Evolutionary conservation across 2,329 filamentous ascomycete species (phyloP).

Genomic region (Cladosporium sp.): DNA sequence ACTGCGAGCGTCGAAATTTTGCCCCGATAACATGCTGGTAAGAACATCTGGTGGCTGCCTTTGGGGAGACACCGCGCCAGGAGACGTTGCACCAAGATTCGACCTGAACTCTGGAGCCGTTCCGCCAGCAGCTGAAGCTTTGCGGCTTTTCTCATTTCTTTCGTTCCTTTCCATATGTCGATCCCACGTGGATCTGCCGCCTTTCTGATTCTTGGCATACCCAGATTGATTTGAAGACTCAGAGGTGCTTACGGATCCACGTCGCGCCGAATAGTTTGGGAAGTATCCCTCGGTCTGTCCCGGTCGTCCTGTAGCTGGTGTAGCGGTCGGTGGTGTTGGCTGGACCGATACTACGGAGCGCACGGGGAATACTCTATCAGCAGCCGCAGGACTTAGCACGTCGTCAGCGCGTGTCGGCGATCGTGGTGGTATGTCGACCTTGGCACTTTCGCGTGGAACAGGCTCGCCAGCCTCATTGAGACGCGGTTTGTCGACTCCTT

Average conservation of each 20-base stretch:
- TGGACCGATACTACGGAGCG: slow-evolving; percentile 73
- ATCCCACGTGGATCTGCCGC: background rate
- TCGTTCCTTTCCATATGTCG: background rate
- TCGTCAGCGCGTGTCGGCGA: slow-evolving; percentile 17
- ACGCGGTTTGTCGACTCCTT: slow-evolving; percentile 12
- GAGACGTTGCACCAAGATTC: background rate
- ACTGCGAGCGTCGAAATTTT: slow-evolving; percentile 14
- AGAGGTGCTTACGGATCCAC: background rate
- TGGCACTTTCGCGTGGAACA: background rate
- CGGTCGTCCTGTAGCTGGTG: slow-evolving; percentile 13
- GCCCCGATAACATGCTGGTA: slow-evolving; percentile 16
- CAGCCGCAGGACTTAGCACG: slow-evolving; percentile 36
- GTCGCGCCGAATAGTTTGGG: slow-evolving; percentile 14
- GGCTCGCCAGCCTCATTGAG: background rate
- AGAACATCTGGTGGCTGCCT: slow-evolving; percentile 1
- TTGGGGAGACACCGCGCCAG: background rate
- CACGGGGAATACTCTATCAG: slow-evolving; percentile 73
- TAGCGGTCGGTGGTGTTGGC: slow-evolving; percentile 47
- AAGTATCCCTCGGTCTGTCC: slow-evolving; percentile 34
- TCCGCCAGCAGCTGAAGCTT: background rate
- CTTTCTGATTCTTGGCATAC: background rate
- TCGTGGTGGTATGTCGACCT: background rate
- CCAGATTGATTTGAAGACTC: background rate
- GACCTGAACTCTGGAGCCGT: background rate
- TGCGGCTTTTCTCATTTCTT: background rate